Evolutionary conservation across 768 basidiomycete genomes (phyloP), one percentile per base, ranked within the genome.

Genomic region (Termitomyces sp.): DNA sequence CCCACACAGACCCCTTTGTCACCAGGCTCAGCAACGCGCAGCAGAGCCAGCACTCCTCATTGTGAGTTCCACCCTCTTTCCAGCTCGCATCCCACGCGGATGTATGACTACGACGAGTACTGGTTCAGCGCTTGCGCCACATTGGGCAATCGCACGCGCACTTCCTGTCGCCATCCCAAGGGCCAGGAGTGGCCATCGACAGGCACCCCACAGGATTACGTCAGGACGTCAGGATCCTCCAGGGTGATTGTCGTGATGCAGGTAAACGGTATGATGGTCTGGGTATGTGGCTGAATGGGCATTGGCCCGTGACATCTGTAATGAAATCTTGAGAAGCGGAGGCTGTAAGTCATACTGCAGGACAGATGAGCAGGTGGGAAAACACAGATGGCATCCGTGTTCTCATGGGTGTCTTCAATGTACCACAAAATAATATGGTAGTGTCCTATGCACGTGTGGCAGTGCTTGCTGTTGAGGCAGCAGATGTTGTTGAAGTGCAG

Each of bases 1-100:
- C 90, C 90, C 90, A 92, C 1, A 92, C 78, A 16, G 86, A 85
- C 60, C 91, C 87, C 67, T 90, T 92, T 16, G 85, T 78, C 18
- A 88, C 79, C 27, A 91, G 77, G 57, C 80, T 79, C 41, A 92
- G 78, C 18, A 89, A 80, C 58, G 81, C 80, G 90, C 90, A 92
- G 65, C 86, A 88, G 18, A 92, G 74, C 26, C 90, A 72, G 56
- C 83, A 83, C 63, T 89, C 86, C 65, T 92, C 90, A 53, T 79
- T 80, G 37, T 79, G 79, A 34, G 79, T 76, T 60, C 92, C 80
- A 0, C 71, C 72, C 0, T 73, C 66, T 2, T 74, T 72, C 87
- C 87, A 89, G 3, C 69, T 58, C 0, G 76, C 67, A 62, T 85
- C 79, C 89, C 89, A 92, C 1, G 83, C 80, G 5, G 12, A 73